Conservation (phyloP, 2,329 filamentous ascomycete species). For the Colletotrichum lentis region DNA sequence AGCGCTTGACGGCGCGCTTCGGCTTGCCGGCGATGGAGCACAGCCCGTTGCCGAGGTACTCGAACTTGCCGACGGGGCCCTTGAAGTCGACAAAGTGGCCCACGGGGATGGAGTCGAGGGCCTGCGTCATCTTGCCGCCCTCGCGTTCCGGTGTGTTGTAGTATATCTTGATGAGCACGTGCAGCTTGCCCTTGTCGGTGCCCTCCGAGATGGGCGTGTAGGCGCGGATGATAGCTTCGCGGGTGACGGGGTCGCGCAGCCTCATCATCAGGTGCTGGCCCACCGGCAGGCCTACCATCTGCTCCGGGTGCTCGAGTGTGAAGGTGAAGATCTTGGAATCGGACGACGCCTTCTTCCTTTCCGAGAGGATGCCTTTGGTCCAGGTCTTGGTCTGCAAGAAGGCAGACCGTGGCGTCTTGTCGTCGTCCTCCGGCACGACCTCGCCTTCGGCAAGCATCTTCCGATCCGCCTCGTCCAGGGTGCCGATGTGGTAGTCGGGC, state of each 20-base stretch:
- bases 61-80: slow-evolving; percentile 86
- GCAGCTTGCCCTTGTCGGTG: slow-evolving; percentile 67
- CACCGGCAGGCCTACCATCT: slow-evolving; percentile 78
- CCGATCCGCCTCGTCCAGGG: slow-evolving; percentile 67
- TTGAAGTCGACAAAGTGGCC: slow-evolving; percentile 84
- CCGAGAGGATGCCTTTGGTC: slow-evolving; percentile 75
- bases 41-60: slow-evolving; percentile 74
- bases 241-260: slow-evolving; percentile 73
- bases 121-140: slow-evolving; percentile 84
- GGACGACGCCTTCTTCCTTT: slow-evolving; percentile 74
- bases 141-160: slow-evolving; percentile 62
- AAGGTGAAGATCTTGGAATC: slow-evolving; percentile 87
- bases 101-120: slow-evolving; percentile 75
- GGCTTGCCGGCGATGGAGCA: slow-evolving; percentile 66
- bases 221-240: slow-evolving; percentile 79
- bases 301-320: slow-evolving; percentile 73
- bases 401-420: slow-evolving; percentile 54
- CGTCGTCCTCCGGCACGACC: slow-evolving; percentile 49
- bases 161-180: slow-evolving; percentile 87
- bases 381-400: slow-evolving; percentile 79
- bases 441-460: slow-evolving; percentile 60
- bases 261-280: slow-evolving; percentile 90
- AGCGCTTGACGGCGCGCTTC: slow-evolving; percentile 66
- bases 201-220: slow-evolving; percentile 84
- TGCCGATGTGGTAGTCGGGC: slow-evolving; percentile 83